Base-by-base conservation (phyloP, 371 early-diverging fungal species). In the Batrachochytrium dendrobatidis region DNA sequence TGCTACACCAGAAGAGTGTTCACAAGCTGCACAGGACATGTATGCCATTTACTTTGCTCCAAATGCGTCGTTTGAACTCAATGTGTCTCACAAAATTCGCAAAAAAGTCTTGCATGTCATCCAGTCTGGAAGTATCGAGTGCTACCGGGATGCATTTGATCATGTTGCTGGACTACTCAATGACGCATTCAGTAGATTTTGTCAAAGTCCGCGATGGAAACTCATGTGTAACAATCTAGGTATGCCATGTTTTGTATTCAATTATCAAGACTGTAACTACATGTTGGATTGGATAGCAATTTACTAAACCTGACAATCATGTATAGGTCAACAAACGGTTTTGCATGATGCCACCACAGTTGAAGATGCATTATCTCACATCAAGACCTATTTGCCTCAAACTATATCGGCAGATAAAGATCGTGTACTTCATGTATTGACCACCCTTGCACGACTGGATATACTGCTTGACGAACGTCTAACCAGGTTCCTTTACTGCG, bases 291-390 rank as follows among this genome's bases (percentile, higher is more conserved):
- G n/a, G n/a, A n/a, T n/a, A n/a, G n/a, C n/a, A n/a, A n/a, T n/a
- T n/a, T n/a, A n/a, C n/a, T n/a, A n/a, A n/a, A n/a, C n/a, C n/a
- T n/a, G n/a, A n/a, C n/a, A n/a, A n/a, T n/a, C n/a, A n/a, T n/a
- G n/a, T n/a, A n/a, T n/a, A n/a, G n/a, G n/a, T n/a, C n/a, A n/a
- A n/a, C n/a, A n/a, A n/a, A n/a, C n/a, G n/a, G n/a, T n/a, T n/a
- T n/a, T n/a, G n/a, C n/a, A n/a, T n/a, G n/a, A n/a, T 39, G 39
- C 39, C 15, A 39, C 39, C 39, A n/a, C 39, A 39, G n/a, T n/a
- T n/a, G 39, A 39, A 39, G n/a, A n/a, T n/a, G 39, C 39, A 39
- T n/a, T 39, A n/a, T n/a, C 12, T 39, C n/a, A 39, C n/a, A n/a
- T 39, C 15, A 12, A 39, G 39, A 12, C n/a, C 15, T 12, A 15